These are phyloP conservation scores for Groenewaldozyma auringiensis DNA, from an alignment of 1,139 yeast species.

Conservation along the genomic window DNA sequence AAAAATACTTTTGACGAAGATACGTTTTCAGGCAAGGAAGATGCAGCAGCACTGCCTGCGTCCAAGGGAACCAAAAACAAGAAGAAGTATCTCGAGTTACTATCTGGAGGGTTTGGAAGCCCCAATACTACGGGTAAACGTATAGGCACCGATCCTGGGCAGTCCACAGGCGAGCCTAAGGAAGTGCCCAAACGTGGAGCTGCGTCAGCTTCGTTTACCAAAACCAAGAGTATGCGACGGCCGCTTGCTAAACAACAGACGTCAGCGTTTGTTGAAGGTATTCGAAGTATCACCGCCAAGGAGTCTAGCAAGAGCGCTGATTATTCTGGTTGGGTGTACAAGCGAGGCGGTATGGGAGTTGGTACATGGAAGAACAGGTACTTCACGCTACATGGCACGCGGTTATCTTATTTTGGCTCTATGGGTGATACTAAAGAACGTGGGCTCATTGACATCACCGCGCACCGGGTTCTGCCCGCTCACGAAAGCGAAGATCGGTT, in stretches of 20 bases:
- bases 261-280: slow-evolving; percentile 91
- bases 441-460: slow-evolving; percentile 91
- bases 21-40: neutral
- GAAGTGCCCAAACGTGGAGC: slow-evolving; percentile 5
- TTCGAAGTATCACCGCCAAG: slow-evolving; percentile 63
- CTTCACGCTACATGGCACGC: slow-evolving; percentile 85
- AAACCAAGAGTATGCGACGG: slow-evolving; percentile 24
- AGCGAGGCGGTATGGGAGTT: slow-evolving; percentile 76
- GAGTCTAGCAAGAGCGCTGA: slow-evolving; percentile 72
- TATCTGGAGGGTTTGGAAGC: slow-evolving; percentile 1
- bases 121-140: slow-evolving; percentile 10
- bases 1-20: slow-evolving; percentile 5
- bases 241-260: slow-evolving; percentile 42
- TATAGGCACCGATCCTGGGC: slow-evolving; percentile 16
- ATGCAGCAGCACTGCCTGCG: slow-evolving; percentile 1
- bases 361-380: slow-evolving; percentile 88
- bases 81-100: slow-evolving; percentile 9
- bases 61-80: slow-evolving; percentile 5
- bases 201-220: slow-evolving; percentile 3
- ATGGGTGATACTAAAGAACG: slow-evolving; percentile 75
- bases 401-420: slow-evolving; percentile 81
- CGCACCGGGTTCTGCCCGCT: slow-evolving; percentile 82
- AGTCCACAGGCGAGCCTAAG: slow-evolving; percentile 6
- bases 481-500: slow-evolving; percentile 66
- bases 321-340: slow-evolving; percentile 92